A percentile compares a stretch with the other conserved stretches of the same genome.
phyloP scores from a whole-genome alignment of 495 filamentous ascomycete genomes.

The Penicillium simplicissimum region DNA sequence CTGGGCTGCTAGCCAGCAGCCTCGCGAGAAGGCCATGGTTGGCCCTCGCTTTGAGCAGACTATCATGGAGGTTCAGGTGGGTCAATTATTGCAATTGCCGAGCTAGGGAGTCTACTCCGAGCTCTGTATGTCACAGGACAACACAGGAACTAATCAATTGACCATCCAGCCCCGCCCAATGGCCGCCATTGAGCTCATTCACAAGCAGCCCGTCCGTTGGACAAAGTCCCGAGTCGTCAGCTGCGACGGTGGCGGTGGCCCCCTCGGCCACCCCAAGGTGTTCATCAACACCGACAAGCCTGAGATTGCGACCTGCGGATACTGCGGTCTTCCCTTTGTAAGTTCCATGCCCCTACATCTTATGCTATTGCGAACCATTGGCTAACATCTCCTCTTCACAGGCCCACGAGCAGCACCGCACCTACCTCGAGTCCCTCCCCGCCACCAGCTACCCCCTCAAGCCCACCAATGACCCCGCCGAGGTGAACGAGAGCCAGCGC shows the following conservation, averaged over 20 bases:
- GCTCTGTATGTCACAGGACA: slow-evolving; percentile 1
- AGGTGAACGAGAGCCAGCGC: slow-evolving; percentile 56
- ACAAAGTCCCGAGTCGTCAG: slow-evolving; percentile 74
- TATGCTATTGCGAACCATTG: too few relatives aligned
- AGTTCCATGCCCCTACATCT: too few relatives aligned
- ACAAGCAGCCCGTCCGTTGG: slow-evolving; percentile 93
- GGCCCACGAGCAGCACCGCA: slow-evolving; percentile 85
- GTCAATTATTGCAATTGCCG: slow-evolving; percentile 28
- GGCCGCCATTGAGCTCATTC: slow-evolving; percentile 92
- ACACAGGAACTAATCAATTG: slow-evolving; percentile 14
- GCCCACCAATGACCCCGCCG: slow-evolving; percentile 48
- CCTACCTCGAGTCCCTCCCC: slow-evolving; percentile 77
- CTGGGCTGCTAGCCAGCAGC: slow-evolving; percentile 84
- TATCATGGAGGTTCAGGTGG: slow-evolving; percentile 83
- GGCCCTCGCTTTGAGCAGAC: slow-evolving; percentile 97
- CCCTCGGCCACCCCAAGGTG: slow-evolving; percentile 85
- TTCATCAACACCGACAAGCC: slow-evolving; percentile 99
- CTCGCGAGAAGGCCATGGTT: slow-evolving; percentile 77
- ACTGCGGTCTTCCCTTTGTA: slow-evolving; percentile 96
- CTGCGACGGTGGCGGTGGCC: slow-evolving; percentile 93
- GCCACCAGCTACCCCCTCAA: slow-evolving; percentile 75
- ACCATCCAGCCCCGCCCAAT: slow-evolving; percentile 72
- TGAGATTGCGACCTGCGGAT: slow-evolving; percentile 83
- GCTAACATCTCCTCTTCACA: slow-evolving; percentile 32
- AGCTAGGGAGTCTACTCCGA: not conserved